Base-by-base conservation (phyloP, 2,329 filamentous ascomycete species). In the Fusarium siculi region DNA sequence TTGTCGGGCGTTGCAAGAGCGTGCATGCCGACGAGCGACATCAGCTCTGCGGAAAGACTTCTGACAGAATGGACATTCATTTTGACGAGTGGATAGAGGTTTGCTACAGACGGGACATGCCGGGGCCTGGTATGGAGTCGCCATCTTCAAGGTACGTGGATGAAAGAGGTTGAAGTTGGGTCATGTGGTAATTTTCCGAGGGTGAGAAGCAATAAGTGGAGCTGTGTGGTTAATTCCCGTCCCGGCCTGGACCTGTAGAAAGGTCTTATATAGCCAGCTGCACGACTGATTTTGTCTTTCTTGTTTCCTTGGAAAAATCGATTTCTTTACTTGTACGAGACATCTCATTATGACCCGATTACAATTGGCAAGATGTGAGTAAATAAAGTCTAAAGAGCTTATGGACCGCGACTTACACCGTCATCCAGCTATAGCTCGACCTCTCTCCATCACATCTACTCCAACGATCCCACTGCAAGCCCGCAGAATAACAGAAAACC, bases 151-250 rank as follows among this genome's bases (percentile, higher is more conserved):
- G 14, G 15, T 25, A 11, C 11, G 28, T 16, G 37, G 50, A n/a
- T 46, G 28, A 30, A 39, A 36, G 34, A 58, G 3, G 43, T 50
- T n/a, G 30, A 68, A 9, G 63, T 37, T 40, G 12, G 43, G 18
- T 25, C 9, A 56, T 71, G 73, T 75, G 52, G 74, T 60, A 59
- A 56, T 69, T 74, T 44, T 46, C 73, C 73, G 70, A 61, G 28
- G 21, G 14, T 7, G 40, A 60, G 15, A 25, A 2, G 15, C 2
- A 15, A 52, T 34, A 66, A 67, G 66, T 62, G 70, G 70, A 25
- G 37, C 23, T 0, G 36, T 63, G 70, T 73, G 70, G 70, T 42
- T 63, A 56, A 44, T 73, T 70, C 59, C 70, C 70, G 70, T 28
- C 6, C 30, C 19, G 19, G 52, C 19, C 23, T 42, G 25, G 37